These are phyloP conservation scores for Albophoma yamanashiensis DNA, from an alignment of 2,329 filamentous ascomycete genomes.

Conservation along the genomic window DNA sequence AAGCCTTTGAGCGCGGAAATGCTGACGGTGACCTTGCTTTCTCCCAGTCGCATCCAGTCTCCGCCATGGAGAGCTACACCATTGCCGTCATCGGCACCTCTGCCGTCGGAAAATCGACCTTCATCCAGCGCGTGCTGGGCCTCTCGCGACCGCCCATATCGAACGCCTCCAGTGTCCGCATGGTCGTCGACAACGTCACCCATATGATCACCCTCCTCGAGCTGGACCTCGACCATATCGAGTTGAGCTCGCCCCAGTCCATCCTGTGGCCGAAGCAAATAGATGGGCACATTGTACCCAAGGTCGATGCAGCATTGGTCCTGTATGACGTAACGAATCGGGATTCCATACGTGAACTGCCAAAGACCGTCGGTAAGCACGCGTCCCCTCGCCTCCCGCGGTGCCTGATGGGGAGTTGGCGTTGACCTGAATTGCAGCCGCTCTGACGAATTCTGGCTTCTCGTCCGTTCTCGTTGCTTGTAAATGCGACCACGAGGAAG, in stretches of 20 bases:
- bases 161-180: constrained; percentile 44
- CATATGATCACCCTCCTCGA: constrained; percentile 54
- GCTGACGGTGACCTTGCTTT: constrained; percentile 4
- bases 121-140: constrained; percentile 53
- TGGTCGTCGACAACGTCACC: constrained; percentile 46
- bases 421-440: constrained; percentile 39
- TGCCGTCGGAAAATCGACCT: constrained; percentile 58
- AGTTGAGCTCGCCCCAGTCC: constrained; percentile 43
- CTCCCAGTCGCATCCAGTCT: constrained; percentile 16
- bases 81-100: constrained; percentile 57
- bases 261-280: constrained; percentile 59
- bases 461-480: constrained; percentile 77
- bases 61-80: constrained; percentile 48
- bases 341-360: constrained; percentile 63
- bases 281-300: constrained; percentile 60
- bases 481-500: constrained; percentile 74
- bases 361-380: constrained; percentile 60
- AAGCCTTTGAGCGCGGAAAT: background rate
- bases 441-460: constrained; percentile 59
- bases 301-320: constrained; percentile 72
- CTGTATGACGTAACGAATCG: constrained; percentile 81
- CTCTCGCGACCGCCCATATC: constrained; percentile 40
- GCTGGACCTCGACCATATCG: constrained; percentile 54
- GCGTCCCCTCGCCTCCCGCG: constrained; percentile 3
- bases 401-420: background rate